Evolutionary conservation across 306 rosid species (phyloP).

Genomic region (Sindora glabra): DNA sequence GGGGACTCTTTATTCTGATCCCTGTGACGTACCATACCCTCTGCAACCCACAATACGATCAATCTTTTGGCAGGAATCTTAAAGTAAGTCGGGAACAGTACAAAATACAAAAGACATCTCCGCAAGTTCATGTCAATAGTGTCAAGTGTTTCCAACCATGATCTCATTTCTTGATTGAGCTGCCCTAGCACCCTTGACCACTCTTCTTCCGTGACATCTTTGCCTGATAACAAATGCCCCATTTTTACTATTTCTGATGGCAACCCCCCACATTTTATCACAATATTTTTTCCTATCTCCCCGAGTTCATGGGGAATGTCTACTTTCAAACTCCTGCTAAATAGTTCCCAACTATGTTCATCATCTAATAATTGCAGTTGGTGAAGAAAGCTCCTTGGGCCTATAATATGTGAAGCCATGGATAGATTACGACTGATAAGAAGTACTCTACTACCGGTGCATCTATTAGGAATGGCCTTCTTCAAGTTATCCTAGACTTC

Average conservation of each 20-base stretch:
- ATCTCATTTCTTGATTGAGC: neutral
- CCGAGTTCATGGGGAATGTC: neutral
- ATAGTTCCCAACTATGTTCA: slow-evolving; percentile 12
- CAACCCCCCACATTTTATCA: slow-evolving; percentile 20
- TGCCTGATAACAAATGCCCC: neutral
- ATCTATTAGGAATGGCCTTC: neutral
- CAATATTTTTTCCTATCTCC: neutral
- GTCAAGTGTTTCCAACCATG: neutral
- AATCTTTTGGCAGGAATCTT: slow-evolving; percentile 32
- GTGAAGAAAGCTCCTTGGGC: neutral
- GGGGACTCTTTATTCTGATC: neutral
- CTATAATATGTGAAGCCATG: neutral
- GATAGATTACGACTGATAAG: slow-evolving; percentile 4
- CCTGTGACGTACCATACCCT: neutral
- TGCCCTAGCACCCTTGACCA: neutral
- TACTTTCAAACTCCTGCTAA: neutral
- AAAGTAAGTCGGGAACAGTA: slow-evolving; percentile 15
- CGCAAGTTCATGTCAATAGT: neutral
- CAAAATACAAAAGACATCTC: slow-evolving; percentile 9
- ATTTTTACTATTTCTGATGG: slow-evolving; percentile 9
- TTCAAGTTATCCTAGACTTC: slow-evolving; percentile 7
- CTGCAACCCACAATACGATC: slow-evolving; percentile 30
- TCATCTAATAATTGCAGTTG: slow-evolving; percentile 11
- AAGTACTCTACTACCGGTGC: slow-evolving; percentile 5
- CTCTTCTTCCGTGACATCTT: neutral